Evolutionary conservation across 345 rosid genomes (phyloP).

Genomic region (Trapa bicornis): DNA sequence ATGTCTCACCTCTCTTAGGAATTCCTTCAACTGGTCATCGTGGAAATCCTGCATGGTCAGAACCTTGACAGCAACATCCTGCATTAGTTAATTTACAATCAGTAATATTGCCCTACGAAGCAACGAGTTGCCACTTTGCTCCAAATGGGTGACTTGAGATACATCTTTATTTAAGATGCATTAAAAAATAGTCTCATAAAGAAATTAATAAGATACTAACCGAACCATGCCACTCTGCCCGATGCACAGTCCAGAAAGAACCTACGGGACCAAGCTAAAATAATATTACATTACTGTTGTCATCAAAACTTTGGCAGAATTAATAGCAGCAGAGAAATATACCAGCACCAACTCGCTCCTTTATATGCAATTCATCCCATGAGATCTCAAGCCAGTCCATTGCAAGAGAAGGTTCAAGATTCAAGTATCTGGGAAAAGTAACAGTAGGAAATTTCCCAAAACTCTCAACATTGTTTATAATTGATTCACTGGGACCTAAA

Average conservation of each 20-base stretch:
- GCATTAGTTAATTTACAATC: slow-evolving; percentile 6
- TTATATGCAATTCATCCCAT: slow-evolving; percentile 83
- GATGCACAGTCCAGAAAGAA: slow-evolving; percentile 95
- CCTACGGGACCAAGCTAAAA: slow-evolving; percentile 30
- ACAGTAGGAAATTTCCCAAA: slow-evolving; percentile 24
- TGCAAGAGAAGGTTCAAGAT: slow-evolving; percentile 88
- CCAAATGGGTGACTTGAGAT: neutral
- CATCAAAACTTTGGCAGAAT: neutral
- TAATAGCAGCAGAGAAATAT: slow-evolving; percentile 13
- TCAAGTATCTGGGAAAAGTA: slow-evolving; percentile 47
- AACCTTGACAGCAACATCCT: slow-evolving; percentile 97
- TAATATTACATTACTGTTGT: neutral
- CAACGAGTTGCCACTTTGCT: neutral
- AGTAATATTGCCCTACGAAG: neutral
- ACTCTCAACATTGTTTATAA: slow-evolving; percentile 24
- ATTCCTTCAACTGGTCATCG: slow-evolving; percentile 84
- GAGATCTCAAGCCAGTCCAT: slow-evolving; percentile 95
- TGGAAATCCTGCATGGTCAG: slow-evolving; percentile 73
- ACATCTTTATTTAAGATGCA: neutral
- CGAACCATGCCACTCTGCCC: slow-evolving; percentile 99
- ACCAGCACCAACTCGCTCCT: slow-evolving; percentile 98
- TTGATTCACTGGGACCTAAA: slow-evolving; percentile 21
- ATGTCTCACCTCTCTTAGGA: slow-evolving; percentile 61
- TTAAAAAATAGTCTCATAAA: neutral
- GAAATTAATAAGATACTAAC: slow-evolving; percentile 27